These are phyloP conservation scores for Vanderwaltozyma polyspora DNA, from an alignment of 805 yeast species.

Conservation along the genomic window DNA sequence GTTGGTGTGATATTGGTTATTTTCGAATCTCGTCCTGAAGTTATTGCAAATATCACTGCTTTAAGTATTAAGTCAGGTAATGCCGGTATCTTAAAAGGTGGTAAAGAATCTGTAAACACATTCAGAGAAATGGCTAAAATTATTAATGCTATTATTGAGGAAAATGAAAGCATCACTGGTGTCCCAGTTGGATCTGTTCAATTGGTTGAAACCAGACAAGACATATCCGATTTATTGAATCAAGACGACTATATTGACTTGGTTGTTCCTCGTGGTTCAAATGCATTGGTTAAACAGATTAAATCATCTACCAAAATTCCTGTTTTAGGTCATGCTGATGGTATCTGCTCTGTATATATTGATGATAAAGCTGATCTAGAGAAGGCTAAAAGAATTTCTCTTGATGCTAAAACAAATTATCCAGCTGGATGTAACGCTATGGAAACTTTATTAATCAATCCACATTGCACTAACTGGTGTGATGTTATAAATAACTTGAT, in stretches of 20 bases:
- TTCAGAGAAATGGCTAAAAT: constrained; percentile 72
- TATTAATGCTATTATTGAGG: constrained; percentile 45
- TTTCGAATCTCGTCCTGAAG: constrained; percentile 96
- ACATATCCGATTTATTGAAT: constrained; percentile 68
- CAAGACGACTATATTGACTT: constrained; percentile 88
- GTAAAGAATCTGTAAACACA: constrained; percentile 82
- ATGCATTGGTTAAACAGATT: constrained; percentile 76
- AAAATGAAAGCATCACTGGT: constrained; percentile 36
- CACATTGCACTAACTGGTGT: constrained; percentile 26
- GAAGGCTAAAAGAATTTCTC: constrained; percentile 64
- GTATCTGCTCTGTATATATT: constrained; percentile 81
- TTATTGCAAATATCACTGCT: constrained; percentile 93
- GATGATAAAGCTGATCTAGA: constrained; percentile 66
- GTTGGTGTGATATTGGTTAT: constrained; percentile 88
- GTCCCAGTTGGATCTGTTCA: constrained; percentile 80
- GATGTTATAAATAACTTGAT: constrained; percentile 36
- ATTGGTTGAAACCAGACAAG: constrained; percentile 78
- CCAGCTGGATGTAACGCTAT: constrained; percentile 99
- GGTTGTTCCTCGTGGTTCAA: constrained; percentile 97
- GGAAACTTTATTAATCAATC: constrained; percentile 63
- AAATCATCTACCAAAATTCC: constrained; percentile 88
- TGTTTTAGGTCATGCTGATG: constrained; percentile 97
- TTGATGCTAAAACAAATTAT: constrained; percentile 89
- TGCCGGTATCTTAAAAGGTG: constrained; percentile 94
- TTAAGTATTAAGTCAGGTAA: constrained; percentile 93